These are phyloP conservation scores for Ceratocystis variospora DNA, from an alignment of 2,329 filamentous ascomycete genomes.

Conservation along the genomic window DNA sequence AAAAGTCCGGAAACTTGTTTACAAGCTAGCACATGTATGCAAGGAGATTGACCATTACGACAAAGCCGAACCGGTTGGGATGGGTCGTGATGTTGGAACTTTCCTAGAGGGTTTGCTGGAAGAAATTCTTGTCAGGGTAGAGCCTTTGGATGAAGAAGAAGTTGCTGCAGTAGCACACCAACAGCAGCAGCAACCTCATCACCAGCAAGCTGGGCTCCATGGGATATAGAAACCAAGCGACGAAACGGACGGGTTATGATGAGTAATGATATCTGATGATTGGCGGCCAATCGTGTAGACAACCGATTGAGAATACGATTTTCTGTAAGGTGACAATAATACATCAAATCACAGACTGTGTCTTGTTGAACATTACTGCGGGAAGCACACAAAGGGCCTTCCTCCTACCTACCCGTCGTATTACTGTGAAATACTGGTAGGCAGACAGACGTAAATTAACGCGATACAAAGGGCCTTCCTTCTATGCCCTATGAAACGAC, in stretches of 20 bases:
- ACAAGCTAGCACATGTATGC: constrained; percentile 70
- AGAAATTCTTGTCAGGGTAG: constrained; percentile 82
- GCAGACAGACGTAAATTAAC: too few species aligned
- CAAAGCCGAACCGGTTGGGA: constrained; percentile 72
- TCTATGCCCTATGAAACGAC: too few species aligned
- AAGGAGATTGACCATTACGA: constrained; percentile 85
- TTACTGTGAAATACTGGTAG: too few species aligned
- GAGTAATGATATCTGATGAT: not conserved
- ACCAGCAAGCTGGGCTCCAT: constrained; percentile 10
- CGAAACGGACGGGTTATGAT: not conserved
- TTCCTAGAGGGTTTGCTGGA: constrained; percentile 82
- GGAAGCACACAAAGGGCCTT: too few species aligned
- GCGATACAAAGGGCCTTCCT: too few species aligned
- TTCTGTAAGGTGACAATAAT: too few species aligned
- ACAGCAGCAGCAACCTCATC: not conserved
- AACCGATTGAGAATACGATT: too few species aligned
- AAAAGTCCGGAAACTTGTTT: constrained; percentile 64
- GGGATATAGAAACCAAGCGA: not conserved
- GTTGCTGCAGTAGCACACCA: constrained; percentile 12
- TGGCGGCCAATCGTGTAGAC: too few species aligned
- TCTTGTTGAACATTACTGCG: too few species aligned
- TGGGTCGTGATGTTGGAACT: constrained; percentile 79
- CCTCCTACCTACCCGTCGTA: too few species aligned
- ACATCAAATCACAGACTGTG: too few species aligned
- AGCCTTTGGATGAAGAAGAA: constrained; percentile 68